A percentile compares a stretch with the other conserved stretches of the same genome.
These are phyloP conservation scores for Alternaria dauci DNA, from an alignment of 2,329 filamentous ascomycete species.

Conservation along the genomic window DNA sequence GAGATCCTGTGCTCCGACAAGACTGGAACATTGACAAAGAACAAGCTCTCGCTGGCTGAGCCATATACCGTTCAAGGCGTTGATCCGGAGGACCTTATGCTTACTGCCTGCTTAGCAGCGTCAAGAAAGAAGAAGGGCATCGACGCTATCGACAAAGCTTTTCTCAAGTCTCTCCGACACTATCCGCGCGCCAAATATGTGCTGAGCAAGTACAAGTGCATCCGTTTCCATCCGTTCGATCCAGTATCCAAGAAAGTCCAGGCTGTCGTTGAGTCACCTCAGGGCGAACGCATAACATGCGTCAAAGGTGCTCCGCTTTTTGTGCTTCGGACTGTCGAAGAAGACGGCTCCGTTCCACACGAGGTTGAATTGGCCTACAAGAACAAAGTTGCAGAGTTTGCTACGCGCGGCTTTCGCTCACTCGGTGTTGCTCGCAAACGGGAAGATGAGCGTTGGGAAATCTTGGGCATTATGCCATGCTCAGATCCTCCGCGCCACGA, in stretches of 20 bases:
- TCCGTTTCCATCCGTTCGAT: constrained; percentile 88
- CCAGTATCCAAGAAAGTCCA: constrained; percentile 93
- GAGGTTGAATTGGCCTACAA: constrained; percentile 84
- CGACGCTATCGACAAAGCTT: constrained; percentile 93
- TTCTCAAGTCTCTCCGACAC: constrained; percentile 82
- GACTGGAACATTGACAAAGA: constrained; percentile 92
- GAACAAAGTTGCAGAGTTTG: constrained; percentile 91
- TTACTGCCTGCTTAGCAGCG: constrained; percentile 87
- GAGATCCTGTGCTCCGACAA: constrained; percentile 96
- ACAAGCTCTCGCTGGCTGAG: constrained; percentile 87
- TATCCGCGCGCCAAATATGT: constrained; percentile 84
- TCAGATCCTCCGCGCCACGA: constrained; percentile 90
- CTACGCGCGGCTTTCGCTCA: constrained; percentile 91
- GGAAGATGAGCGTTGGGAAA: constrained; percentile 82
- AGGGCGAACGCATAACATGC: constrained; percentile 85
- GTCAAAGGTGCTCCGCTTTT: constrained; percentile 91
- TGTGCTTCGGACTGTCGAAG: constrained; percentile 85
- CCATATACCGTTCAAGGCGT: constrained; percentile 85
- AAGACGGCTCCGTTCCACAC: constrained; percentile 80
- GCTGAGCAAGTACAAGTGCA: constrained; percentile 82
- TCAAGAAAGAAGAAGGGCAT: constrained; percentile 96
- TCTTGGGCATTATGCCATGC: constrained; percentile 94
- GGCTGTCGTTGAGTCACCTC: constrained; percentile 81
- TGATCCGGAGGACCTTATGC: constrained; percentile 87
- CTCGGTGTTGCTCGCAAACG: constrained; percentile 92